A percentile compares a stretch with the other conserved stretches of the same genome.
These are phyloP conservation scores for Silene coronaria DNA, from an alignment of 179 eudicot species.

Conservation along the genomic window DNA sequence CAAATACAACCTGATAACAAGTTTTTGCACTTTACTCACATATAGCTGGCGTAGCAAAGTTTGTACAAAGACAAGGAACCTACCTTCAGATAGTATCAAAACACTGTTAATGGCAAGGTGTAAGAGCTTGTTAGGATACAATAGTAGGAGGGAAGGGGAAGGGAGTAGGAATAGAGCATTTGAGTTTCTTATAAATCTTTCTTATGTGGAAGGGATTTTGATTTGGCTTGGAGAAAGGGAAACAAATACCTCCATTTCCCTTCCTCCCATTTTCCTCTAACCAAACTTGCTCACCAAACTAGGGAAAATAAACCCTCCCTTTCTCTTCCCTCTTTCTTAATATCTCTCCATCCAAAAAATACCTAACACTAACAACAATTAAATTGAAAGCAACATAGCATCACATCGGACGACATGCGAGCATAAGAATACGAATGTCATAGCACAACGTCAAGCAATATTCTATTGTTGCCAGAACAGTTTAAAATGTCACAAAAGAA, in stretches of 20 bases:
- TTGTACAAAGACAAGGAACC: background rate
- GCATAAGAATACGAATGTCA: background rate
- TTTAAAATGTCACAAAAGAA: background rate
- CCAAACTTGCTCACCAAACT: no score
- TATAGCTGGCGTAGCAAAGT: background rate
- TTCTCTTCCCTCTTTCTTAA: no score
- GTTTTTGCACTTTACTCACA: no score
- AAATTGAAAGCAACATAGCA: background rate
- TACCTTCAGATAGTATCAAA: background rate
- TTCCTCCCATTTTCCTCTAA: no score
- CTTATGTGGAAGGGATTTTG: background rate
- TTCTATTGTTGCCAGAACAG: background rate
- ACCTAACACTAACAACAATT: background rate
- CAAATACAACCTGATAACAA: background rate
- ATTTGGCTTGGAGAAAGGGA: background rate
- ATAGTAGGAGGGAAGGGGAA: background rate
- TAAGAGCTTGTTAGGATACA: no score
- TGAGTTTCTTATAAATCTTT: background rate
- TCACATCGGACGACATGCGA: background rate
- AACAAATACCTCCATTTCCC: no score
- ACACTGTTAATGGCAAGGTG: background rate
- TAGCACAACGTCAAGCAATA: background rate
- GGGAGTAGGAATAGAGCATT: background rate
- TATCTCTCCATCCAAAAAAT: background rate
- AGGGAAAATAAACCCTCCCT: no score